These are phyloP conservation scores for Francoa sonchifolia DNA, from an alignment of 441 rosid species.

Conservation along the genomic window DNA sequence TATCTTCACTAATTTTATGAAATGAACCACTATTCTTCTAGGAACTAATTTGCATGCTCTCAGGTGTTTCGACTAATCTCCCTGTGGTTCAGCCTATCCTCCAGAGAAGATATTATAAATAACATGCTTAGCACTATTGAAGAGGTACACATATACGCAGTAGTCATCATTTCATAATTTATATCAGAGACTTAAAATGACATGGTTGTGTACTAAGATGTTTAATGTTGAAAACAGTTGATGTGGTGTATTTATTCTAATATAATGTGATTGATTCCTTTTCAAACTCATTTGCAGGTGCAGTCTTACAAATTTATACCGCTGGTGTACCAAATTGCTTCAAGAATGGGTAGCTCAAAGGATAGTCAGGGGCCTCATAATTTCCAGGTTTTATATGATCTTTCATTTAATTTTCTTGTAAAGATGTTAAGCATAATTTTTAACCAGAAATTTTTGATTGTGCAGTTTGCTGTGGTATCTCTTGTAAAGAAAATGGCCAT, in stretches of 20 bases:
- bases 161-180: too few species aligned
- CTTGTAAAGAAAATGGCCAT: conserved; percentile 95
- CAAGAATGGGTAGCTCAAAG: conserved; percentile 84
- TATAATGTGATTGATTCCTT: conserved; percentile 2
- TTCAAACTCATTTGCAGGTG: conserved; percentile 38
- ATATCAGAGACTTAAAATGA: too few species aligned
- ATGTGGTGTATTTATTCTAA: too few species aligned
- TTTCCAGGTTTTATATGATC: conserved; percentile 58
- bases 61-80: conserved; percentile 88
- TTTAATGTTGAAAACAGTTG: too few species aligned
- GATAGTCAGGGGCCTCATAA: conserved; percentile 53
- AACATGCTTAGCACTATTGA: conserved; percentile 62
- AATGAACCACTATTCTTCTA: conserved; percentile 3
- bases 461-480: conserved; percentile 83
- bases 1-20: not conserved
- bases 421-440: conserved; percentile 12
- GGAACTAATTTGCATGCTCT: conserved; percentile 18
- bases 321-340: conserved; percentile 91
- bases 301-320: conserved; percentile 93
- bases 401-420: conserved; percentile 7
- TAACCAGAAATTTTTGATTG: conserved; percentile 18
- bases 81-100: conserved; percentile 80
- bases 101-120: conserved; percentile 49
- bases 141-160: conserved; percentile 73
- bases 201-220: too few species aligned